Evolutionary conservation across 306 rosid species (phyloP).

Genomic region (Cicer cuneatum): DNA sequence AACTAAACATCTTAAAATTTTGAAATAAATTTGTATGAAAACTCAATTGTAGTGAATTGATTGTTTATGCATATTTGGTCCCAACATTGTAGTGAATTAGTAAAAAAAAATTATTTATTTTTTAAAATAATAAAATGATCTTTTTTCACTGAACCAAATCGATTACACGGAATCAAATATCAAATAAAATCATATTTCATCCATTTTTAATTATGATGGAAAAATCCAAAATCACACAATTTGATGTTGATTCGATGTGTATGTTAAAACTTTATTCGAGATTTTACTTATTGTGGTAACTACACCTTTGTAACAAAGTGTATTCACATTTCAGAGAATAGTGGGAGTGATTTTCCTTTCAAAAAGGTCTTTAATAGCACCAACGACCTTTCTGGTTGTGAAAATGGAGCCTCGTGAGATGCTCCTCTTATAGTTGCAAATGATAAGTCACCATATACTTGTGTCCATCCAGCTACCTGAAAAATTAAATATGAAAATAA

Average conservation of each 20-base stretch:
- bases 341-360: conserved; percentile 57
- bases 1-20: too few relatives aligned
- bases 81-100: too few relatives aligned
- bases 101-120: too few relatives aligned
- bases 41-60: too few relatives aligned
- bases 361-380: conserved; percentile 47
- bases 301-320: not conserved
- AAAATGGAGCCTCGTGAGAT: conserved; percentile 55
- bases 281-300: not conserved
- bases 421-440: conserved; percentile 65
- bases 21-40: too few relatives aligned
- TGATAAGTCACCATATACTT: conserved; percentile 58
- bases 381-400: conserved; percentile 62
- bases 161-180: not conserved
- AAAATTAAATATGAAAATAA: not conserved
- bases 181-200: not conserved
- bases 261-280: not conserved
- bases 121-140: too few relatives aligned
- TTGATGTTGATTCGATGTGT: not conserved
- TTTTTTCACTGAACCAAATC: not conserved
- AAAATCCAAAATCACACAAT: conserved; percentile 3
- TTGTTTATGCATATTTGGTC: too few relatives aligned
- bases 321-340: conserved; percentile 10
- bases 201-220: not conserved
- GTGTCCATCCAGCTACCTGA: conserved; percentile 67